phyloP scores from a whole-genome alignment of 805 yeast genomes.

The Lachancea dasiensis region DNA sequence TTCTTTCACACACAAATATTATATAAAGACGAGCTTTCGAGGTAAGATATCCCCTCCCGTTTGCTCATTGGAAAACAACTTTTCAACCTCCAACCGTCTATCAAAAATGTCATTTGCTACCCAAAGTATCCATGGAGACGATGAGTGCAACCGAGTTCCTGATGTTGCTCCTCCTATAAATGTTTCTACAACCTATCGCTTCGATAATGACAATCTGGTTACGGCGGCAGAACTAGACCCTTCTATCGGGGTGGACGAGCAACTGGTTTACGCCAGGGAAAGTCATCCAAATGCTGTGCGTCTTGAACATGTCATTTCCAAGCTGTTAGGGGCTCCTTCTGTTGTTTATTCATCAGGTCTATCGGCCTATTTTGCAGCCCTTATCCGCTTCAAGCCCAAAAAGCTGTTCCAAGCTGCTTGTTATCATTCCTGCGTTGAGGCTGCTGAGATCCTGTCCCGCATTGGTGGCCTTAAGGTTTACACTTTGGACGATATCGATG shows the following conservation, averaged over 20 bases:
- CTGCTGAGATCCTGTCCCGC: constrained; percentile 56
- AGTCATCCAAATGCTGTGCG: constrained; percentile 68
- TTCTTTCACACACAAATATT: too few relatives aligned
- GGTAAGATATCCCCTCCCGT: too few relatives aligned
- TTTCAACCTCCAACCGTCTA: too few relatives aligned
- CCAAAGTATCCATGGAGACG: constrained; percentile 66
- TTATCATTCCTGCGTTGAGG: constrained; percentile 79
- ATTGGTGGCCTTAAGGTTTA: constrained; percentile 50
- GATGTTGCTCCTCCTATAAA: constrained; percentile 79
- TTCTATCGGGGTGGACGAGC: constrained; percentile 31
- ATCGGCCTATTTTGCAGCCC: constrained; percentile 70
- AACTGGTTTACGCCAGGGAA: constrained; percentile 61
- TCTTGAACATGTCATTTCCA: constrained; percentile 58
- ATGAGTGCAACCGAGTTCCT: constrained; percentile 44
- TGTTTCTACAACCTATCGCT: constrained; percentile 72
- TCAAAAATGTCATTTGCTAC: too few relatives aligned
- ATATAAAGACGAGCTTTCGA: too few relatives aligned
- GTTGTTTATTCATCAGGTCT: constrained; percentile 75
- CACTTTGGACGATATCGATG: constrained; percentile 43
- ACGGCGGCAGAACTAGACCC: constrained; percentile 33
- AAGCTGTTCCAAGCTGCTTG: constrained; percentile 68
- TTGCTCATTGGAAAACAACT: too few relatives aligned
- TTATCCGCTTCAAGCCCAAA: constrained; percentile 68
- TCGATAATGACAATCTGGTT: constrained; percentile 48
- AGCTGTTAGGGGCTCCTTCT: constrained; percentile 56